These are phyloP conservation scores for Fusarium liriodendri DNA, from an alignment of 2,329 filamentous ascomycete genomes.

Conservation along the genomic window DNA sequence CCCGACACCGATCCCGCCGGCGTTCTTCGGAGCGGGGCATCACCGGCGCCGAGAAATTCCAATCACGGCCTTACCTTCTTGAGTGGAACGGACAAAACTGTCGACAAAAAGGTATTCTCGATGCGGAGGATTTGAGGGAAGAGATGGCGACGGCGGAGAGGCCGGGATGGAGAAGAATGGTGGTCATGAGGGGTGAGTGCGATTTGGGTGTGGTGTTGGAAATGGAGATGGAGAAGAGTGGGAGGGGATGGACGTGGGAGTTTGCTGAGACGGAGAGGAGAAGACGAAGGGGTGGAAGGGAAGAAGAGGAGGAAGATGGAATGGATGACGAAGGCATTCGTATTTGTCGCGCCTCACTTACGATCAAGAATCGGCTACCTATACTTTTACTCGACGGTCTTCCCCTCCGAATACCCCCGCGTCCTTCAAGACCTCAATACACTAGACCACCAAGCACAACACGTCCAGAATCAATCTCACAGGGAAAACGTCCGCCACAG, in stretches of 20 bases:
- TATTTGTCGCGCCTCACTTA: slow-evolving; percentile 38
- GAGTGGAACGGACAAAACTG: slow-evolving; percentile 39
- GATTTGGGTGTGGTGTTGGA: slow-evolving; percentile 33
- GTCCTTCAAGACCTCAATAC: slow-evolving; percentile 7
- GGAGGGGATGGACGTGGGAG: slow-evolving; percentile 38
- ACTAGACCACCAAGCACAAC: slow-evolving; percentile 7
- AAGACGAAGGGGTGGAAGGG: neutral
- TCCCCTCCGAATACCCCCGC: slow-evolving; percentile 7
- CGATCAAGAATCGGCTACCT: slow-evolving; percentile 32
- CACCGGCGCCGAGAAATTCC: slow-evolving; percentile 3
- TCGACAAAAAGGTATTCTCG: slow-evolving; percentile 30
- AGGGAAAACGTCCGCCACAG: neutral
- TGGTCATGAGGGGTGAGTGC: slow-evolving; percentile 37
- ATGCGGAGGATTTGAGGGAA: slow-evolving; percentile 30
- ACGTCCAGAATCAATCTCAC: neutral
- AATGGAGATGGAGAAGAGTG: slow-evolving; percentile 29
- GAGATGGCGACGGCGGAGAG: slow-evolving; percentile 31
- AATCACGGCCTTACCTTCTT: slow-evolving; percentile 36
- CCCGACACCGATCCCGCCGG: slow-evolving; percentile 32
- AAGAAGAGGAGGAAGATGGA: neutral
- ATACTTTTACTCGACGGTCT: slow-evolving; percentile 41
- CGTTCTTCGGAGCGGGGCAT: slow-evolving; percentile 37
- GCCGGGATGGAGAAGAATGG: slow-evolving; percentile 35
- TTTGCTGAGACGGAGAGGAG: slow-evolving; percentile 35
- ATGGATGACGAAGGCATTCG: slow-evolving; percentile 30